Percentiles rank a stretch among this genome's conserved stretches.
Conservation (phyloP, 139 green algal genomes). For the Diplosphaera chodatii region DNA sequence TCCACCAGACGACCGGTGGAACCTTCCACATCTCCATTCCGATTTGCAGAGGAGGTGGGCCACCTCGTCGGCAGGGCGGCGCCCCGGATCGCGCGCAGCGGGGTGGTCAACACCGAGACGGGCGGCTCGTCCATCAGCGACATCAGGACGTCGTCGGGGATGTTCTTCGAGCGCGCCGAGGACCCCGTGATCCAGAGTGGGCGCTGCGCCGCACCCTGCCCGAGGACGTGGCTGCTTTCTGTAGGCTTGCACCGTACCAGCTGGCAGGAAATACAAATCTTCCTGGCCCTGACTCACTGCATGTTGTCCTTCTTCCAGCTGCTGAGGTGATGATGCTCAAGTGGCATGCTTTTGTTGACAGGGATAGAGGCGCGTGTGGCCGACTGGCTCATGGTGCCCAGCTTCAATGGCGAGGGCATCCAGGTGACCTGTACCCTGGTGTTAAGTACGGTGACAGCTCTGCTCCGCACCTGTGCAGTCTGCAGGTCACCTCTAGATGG, state of each 20-base stretch:
- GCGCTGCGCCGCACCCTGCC: neutral
- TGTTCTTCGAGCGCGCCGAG: constrained; percentile 10
- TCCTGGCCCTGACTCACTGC: no score
- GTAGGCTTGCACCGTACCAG: no score
- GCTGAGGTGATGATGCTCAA: neutral
- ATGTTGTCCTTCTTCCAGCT: no score
- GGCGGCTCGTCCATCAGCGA: constrained; percentile 23
- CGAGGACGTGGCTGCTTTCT: no score
- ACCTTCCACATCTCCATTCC: no score
- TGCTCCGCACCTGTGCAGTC: no score
- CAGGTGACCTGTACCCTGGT: no score
- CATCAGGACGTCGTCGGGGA: constrained; percentile 26
- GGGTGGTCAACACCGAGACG: constrained; percentile 33
- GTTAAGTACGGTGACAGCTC: no score
- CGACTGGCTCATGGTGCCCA: constrained; percentile 34
- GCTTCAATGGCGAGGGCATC: constrained; percentile 22
- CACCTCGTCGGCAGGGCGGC: constrained; percentile 23
- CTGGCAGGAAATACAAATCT: no score
- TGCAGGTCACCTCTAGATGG: no score
- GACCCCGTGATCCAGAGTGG: constrained; percentile 3
- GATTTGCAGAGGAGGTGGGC: constrained; percentile 1
- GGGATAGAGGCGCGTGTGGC: constrained; percentile 41
- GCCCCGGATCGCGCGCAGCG: constrained; percentile 14
- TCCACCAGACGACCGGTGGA: no score
- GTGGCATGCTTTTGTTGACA: neutral